Evolutionary conservation across 139 green algal genomes (phyloP).

Genomic region (Pleodorina starrii): DNA sequence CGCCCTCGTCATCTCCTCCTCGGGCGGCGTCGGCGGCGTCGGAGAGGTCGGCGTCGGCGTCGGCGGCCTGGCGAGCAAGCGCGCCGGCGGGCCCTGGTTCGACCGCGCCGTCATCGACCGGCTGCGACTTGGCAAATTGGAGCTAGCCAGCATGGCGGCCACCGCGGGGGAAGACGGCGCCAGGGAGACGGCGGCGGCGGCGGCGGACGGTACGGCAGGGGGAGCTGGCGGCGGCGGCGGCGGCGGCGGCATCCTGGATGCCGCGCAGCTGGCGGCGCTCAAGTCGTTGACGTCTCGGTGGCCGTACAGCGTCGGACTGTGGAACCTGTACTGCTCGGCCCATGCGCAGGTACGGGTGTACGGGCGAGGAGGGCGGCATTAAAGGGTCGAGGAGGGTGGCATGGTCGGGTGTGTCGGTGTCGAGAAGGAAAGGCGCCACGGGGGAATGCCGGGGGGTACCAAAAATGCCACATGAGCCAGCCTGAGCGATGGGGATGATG

Average conservation of each 20-base stretch:
- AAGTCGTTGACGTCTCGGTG: constrained; percentile 18
- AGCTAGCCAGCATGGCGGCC: constrained; percentile 49
- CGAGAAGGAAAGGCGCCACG: too few relatives aligned
- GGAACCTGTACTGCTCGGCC: constrained; percentile 71
- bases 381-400: too few relatives aligned
- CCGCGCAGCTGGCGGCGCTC: constrained; percentile 30
- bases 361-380: too few relatives aligned
- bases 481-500: too few relatives aligned
- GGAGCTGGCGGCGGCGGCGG: constrained; percentile 10
- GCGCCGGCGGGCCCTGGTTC: constrained; percentile 14
- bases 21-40: background rate
- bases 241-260: constrained; percentile 45
- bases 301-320: constrained; percentile 64
- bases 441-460: too few relatives aligned
- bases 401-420: too few relatives aligned
- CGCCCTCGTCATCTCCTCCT: background rate
- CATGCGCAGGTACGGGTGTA: constrained; percentile 51
- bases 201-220: background rate
- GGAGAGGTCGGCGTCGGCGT: background rate
- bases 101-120: constrained; percentile 23
- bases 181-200: constrained; percentile 37
- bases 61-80: background rate
- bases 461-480: too few relatives aligned
- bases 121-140: constrained; percentile 27
- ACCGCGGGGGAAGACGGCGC: constrained; percentile 26